Percentiles rank a stretch among this genome's conserved stretches.
phyloP scores from a whole-genome alignment of 2,329 filamentous ascomycete genomes.

The Fusarium sp. region DNA sequence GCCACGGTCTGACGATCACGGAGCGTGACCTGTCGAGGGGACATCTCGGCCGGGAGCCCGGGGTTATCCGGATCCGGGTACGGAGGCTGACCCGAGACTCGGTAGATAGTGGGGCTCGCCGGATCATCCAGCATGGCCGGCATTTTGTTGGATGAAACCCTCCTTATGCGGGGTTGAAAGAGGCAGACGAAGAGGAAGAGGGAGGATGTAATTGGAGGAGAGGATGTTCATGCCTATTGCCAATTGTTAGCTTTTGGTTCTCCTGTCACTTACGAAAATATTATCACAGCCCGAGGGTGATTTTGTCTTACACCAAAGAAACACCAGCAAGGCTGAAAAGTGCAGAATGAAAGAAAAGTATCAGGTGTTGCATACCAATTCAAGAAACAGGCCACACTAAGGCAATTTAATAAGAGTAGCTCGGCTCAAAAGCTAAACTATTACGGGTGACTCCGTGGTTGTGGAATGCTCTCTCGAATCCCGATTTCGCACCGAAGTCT shows the following conservation, averaged over 20 bases:
- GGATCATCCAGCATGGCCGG: slow-evolving; percentile 85
- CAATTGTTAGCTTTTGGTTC: slow-evolving; percentile 21
- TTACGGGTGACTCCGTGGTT: slow-evolving; percentile 30
- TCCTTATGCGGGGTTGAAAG: slow-evolving; percentile 19
- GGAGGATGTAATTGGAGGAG: slow-evolving; percentile 23
- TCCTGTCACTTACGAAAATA: slow-evolving; percentile 14
- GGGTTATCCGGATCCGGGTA: slow-evolving; percentile 73
- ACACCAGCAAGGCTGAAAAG: slow-evolving; percentile 25
- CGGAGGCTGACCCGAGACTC: slow-evolving; percentile 74
- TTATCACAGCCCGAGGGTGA: slow-evolving; percentile 6
- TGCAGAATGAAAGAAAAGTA: slow-evolving; percentile 17
- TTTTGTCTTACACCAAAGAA: slow-evolving; percentile 36
- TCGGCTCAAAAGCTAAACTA: slow-evolving; percentile 38
- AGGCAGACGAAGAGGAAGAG: neutral
- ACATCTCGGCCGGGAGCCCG: slow-evolving; percentile 76
- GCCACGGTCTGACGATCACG: slow-evolving; percentile 87
- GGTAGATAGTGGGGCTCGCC: slow-evolving; percentile 76
- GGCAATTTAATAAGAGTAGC: slow-evolving; percentile 34
- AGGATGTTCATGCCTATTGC: slow-evolving; percentile 6
- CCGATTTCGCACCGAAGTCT: slow-evolving; percentile 42
- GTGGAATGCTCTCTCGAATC: slow-evolving; percentile 27
- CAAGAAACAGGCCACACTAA: slow-evolving; percentile 13
- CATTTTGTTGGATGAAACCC: slow-evolving; percentile 63
- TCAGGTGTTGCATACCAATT: slow-evolving; percentile 35
- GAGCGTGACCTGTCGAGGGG: slow-evolving; percentile 82